A percentile compares a stretch with the other conserved stretches of the same genome.
Evolutionary conservation across 2,329 filamentous ascomycete species (phyloP).

Genomic region (Sphaerulina vaccinii): DNA sequence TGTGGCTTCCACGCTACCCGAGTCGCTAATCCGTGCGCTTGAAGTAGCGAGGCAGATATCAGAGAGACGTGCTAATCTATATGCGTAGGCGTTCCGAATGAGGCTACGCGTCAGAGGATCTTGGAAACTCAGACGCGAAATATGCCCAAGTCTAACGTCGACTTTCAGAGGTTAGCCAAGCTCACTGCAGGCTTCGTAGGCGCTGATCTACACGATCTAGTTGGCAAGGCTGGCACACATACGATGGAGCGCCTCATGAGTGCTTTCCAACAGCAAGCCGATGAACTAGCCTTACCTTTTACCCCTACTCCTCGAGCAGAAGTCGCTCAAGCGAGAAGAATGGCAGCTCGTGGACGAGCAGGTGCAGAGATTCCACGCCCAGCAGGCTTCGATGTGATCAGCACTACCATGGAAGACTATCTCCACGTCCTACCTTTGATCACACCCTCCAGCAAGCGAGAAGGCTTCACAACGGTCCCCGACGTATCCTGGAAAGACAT

Average conservation of each 20-base stretch:
- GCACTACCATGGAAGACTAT: slow-evolving; percentile 68
- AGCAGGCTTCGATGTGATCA: slow-evolving; percentile 54
- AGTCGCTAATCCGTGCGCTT: too few relatives aligned
- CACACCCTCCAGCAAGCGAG: slow-evolving; percentile 78
- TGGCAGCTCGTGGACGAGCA: slow-evolving; percentile 48
- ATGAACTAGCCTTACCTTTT: slow-evolving; percentile 34
- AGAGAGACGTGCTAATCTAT: neutral
- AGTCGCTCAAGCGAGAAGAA: slow-evolving; percentile 20
- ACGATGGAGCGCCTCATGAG: slow-evolving; percentile 62
- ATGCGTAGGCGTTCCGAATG: slow-evolving; percentile 64
- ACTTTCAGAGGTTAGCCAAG: slow-evolving; percentile 73
- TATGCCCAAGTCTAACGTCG: slow-evolving; percentile 64
- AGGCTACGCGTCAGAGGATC: slow-evolving; percentile 74
- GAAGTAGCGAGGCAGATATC: neutral
- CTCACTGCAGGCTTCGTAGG: slow-evolving; percentile 91
- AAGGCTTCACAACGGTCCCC: slow-evolving; percentile 93
- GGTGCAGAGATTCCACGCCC: slow-evolving; percentile 49
- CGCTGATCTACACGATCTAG: slow-evolving; percentile 75
- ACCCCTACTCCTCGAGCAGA: slow-evolving; percentile 42
- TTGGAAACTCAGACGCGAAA: slow-evolving; percentile 69
- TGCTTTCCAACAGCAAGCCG: slow-evolving; percentile 45
- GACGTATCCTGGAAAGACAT: slow-evolving; percentile 92
- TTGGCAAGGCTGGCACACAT: slow-evolving; percentile 63
- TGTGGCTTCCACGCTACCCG: too few relatives aligned
- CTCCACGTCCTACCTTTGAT: slow-evolving; percentile 70